These are phyloP conservation scores for Claviceps spartinae DNA, from an alignment of 2,329 filamentous ascomycete species.

Conservation along the genomic window DNA sequence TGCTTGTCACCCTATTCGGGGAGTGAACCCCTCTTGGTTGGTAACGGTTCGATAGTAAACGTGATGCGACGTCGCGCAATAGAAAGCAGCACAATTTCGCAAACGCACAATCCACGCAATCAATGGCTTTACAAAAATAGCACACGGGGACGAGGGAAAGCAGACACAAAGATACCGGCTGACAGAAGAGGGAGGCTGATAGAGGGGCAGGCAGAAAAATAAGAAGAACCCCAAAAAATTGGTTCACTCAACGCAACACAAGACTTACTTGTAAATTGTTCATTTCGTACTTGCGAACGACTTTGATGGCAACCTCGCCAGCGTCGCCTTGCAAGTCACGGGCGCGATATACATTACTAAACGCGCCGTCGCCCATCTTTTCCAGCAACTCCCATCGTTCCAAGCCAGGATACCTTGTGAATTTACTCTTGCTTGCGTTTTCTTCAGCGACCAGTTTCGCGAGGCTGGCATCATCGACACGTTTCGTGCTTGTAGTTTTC, in stretches of 20 bases:
- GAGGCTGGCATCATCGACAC: slow-evolving; percentile 52
- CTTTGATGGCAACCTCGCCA: slow-evolving; percentile 89
- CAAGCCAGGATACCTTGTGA: slow-evolving; percentile 46
- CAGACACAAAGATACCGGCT: neutral
- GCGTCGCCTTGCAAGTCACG: slow-evolving; percentile 57
- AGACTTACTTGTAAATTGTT: slow-evolving; percentile 90
- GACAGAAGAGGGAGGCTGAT: neutral
- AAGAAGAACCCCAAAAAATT: slow-evolving; percentile 16
- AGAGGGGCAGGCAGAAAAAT: neutral
- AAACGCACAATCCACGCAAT: slow-evolving; percentile 9
- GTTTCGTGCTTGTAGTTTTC: slow-evolving; percentile 15
- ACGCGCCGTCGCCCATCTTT: slow-evolving; percentile 98
- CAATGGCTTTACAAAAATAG: slow-evolving; percentile 3
- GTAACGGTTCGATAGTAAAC: slow-evolving; percentile 25
- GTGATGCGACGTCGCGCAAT: slow-evolving; percentile 1
- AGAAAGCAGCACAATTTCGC: slow-evolving; percentile 5
- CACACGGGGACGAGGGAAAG: neutral
- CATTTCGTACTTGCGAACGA: slow-evolving; percentile 98
- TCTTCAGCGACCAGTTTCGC: slow-evolving; percentile 85
- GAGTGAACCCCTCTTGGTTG: slow-evolving; percentile 34
- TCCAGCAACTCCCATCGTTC: slow-evolving; percentile 68
- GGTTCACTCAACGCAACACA: neutral
- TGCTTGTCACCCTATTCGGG: slow-evolving; percentile 67
- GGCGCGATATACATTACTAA: slow-evolving; percentile 95
- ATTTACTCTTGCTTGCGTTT: slow-evolving; percentile 69